These are phyloP conservation scores for Dactylellina drechsleri DNA, from an alignment of 2,329 filamentous ascomycete genomes.

Conservation along the genomic window DNA sequence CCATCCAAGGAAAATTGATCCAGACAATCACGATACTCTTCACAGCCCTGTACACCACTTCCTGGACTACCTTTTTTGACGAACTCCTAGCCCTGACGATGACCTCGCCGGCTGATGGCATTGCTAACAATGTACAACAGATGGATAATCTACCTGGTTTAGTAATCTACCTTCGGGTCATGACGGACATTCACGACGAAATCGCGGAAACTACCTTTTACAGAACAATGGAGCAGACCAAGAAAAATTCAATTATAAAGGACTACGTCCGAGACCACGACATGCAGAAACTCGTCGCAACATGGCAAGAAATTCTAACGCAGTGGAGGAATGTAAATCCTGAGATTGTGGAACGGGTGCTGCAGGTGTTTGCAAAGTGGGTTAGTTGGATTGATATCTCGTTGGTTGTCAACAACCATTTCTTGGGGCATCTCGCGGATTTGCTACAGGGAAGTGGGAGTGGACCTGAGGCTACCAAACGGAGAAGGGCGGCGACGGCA, in stretches of 20 bases:
- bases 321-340: slow-evolving; percentile 78
- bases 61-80: slow-evolving; percentile 90
- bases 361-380: slow-evolving; percentile 95
- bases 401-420: slow-evolving; percentile 87
- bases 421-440: slow-evolving; percentile 85
- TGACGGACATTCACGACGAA: slow-evolving; percentile 93
- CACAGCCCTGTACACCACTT: slow-evolving; percentile 81
- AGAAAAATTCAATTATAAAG: slow-evolving; percentile 88
- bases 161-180: slow-evolving; percentile 85
- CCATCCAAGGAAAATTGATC: slow-evolving; percentile 95
- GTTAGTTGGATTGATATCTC: slow-evolving; percentile 99
- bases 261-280: slow-evolving; percentile 87
- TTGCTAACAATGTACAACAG: slow-evolving; percentile 64
- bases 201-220: slow-evolving; percentile 92
- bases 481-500: slow-evolving; percentile 90
- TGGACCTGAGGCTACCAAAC: slow-evolving; percentile 64
- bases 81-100: slow-evolving; percentile 81
- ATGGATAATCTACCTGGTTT: slow-evolving; percentile 79
- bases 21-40: slow-evolving; percentile 96
- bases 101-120: slow-evolving; percentile 57
- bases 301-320: slow-evolving; percentile 89
- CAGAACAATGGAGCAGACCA: slow-evolving; percentile 79
- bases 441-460: slow-evolving; percentile 78
- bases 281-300: slow-evolving; percentile 84
- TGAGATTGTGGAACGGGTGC: slow-evolving; percentile 81